Conservation (phyloP, 1,284 basidiomycete species). For the Fomitopsis betulina region DNA sequence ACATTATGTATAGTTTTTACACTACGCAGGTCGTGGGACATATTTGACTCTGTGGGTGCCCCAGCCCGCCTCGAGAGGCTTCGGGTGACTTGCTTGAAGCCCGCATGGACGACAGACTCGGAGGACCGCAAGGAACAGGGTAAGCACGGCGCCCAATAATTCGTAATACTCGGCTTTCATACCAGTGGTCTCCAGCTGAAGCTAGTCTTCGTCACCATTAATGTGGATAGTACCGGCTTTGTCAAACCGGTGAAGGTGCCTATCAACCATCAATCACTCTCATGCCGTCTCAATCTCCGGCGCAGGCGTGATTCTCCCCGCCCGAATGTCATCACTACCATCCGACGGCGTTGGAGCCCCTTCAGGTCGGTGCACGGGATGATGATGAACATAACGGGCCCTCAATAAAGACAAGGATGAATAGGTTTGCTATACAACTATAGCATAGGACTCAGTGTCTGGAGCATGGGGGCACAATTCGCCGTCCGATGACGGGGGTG, state of each 20-base stretch:
- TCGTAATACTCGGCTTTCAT: not conserved
- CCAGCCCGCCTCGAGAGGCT: not conserved
- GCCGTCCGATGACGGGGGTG: no score
- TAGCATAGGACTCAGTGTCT: no score
- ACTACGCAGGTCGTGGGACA: not conserved
- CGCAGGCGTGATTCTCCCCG: no score
- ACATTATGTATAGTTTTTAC: not conserved
- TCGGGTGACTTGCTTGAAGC: not conserved
- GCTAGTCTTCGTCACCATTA: no score
- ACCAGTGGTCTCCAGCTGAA: no score
- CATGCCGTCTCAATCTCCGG: no score
- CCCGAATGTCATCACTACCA: no score
- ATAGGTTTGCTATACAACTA: not conserved
- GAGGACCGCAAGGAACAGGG: not conserved
- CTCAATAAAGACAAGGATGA: not conserved
- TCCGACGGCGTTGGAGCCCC: not conserved
- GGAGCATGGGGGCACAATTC: no score
- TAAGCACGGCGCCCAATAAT: not conserved
- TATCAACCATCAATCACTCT: no score
- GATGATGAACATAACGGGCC: not conserved
- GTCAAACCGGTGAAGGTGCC: no score
- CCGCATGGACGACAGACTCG: not conserved
- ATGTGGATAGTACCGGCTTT: no score
- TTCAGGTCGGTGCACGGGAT: not conserved
- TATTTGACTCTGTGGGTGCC: not conserved